Base-by-base conservation (phyloP, 768 basidiomycete genomes). In the Pleurotus djamor region DNA sequence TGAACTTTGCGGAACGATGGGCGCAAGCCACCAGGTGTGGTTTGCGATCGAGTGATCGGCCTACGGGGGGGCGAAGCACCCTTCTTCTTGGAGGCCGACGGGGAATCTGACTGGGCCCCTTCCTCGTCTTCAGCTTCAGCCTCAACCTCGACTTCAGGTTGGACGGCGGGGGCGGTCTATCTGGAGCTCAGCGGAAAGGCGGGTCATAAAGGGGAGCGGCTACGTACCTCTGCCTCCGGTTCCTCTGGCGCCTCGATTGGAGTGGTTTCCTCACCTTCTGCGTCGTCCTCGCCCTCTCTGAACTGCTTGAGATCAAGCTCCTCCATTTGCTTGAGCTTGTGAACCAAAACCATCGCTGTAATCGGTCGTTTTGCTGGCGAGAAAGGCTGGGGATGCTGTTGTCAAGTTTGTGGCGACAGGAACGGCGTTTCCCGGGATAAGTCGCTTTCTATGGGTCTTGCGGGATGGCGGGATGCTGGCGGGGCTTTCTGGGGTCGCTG, bases 41-140 rank as follows among this genome's bases (percentile, higher is more conserved):
- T 73, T 63, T 75, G 75, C 4, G 75, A 76, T 54, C 75, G 69
- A 21, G 75, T 76, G 45, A 70, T 65, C 28, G 70, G 73, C 50
- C 74, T 66, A 55, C 65, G 62, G 34, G 62, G 59, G 10, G 62
- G 59, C 17, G 59, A 60, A 34, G 56, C n/a, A 12, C 43, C 28
- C 13, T 57, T 60, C 36, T 48, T 52, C 35, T 52, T 60, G 4
- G 35, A 47, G n/a, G 52, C 9, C 12, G 34, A 9, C 38, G 34
- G 36, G 7, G 52, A 38, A 59, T 63, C 61, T 14, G 56, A 48
- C 36, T 41, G 43, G n/a, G n/a, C 14, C 17, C 21, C 34, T 16
- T 47, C 50, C 16, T 38, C 33, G 37, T 41, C 17, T 35, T 28
- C n/a, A 28, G 33, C 13, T 36, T 57, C 37, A 33, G 17, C 55